phyloP scores from a whole-genome alignment of 2,329 filamentous ascomycete species.

The Aspergillus sp. region DNA sequence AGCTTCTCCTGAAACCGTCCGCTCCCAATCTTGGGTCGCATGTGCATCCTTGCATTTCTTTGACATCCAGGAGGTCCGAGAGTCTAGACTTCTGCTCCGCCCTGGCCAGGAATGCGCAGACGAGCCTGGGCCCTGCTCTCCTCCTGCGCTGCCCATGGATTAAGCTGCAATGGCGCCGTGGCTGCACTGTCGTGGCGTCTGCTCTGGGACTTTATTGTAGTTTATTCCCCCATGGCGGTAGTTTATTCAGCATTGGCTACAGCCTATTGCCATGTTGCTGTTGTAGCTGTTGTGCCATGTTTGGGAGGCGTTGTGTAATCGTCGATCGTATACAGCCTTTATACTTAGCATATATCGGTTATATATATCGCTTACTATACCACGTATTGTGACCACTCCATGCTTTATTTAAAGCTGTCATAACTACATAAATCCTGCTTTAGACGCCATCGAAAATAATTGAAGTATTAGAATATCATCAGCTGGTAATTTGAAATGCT shows the following conservation, averaged over 20 bases:
- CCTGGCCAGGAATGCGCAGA: neutral
- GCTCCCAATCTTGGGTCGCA: neutral
- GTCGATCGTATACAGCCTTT: too few relatives aligned
- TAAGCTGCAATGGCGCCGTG: neutral
- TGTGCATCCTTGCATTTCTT: neutral
- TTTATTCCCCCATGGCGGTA: neutral
- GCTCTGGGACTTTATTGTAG: neutral
- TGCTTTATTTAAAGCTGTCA: too few relatives aligned
- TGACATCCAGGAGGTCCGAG: neutral
- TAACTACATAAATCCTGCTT: too few relatives aligned
- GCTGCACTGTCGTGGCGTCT: neutral
- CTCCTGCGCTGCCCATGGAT: neutral
- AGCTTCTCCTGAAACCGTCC: neutral
- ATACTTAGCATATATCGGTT: too few relatives aligned
- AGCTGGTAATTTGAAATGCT: too few relatives aligned
- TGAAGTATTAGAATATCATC: too few relatives aligned
- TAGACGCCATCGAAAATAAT: too few relatives aligned
- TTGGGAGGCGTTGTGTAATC: too few relatives aligned
- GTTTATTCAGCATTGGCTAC: slow-evolving; percentile 1
- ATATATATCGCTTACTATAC: too few relatives aligned
- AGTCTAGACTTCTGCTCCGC: neutral
- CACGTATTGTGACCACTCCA: too few relatives aligned
- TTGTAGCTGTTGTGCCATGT: too few relatives aligned
- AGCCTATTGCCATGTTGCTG: neutral
- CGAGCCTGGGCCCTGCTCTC: neutral